These are phyloP conservation scores for Penicillium rolfsii DNA, from an alignment of 2,329 filamentous ascomycete genomes.

Conservation along the genomic window DNA sequence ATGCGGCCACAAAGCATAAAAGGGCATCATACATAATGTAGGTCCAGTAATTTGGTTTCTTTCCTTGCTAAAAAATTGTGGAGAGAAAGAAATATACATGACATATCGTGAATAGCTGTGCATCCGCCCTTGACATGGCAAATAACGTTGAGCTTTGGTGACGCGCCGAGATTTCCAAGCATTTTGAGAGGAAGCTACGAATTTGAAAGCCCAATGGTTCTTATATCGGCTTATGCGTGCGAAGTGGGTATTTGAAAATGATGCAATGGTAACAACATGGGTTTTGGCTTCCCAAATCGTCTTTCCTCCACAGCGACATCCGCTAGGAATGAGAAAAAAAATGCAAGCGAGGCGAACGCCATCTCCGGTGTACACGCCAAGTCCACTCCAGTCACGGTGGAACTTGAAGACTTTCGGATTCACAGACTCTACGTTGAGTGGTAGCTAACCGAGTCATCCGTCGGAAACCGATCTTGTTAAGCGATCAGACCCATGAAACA, in stretches of 20 bases:
- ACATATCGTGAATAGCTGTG: neutral
- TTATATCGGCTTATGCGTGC: neutral
- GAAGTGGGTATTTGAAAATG: neutral
- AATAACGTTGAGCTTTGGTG: neutral
- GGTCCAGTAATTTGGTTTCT: neutral
- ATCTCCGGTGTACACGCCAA: too few relatives aligned
- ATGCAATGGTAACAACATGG: neutral
- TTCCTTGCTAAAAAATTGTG: too few relatives aligned
- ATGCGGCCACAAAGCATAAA: neutral
- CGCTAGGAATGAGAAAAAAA: neutral
- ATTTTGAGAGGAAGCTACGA: neutral
- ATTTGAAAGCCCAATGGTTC: neutral
- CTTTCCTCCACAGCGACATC: too few relatives aligned
- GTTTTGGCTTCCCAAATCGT: neutral
- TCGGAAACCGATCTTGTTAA: neutral
- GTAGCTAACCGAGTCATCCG: neutral
- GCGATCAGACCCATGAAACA: neutral
- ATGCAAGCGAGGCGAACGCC: neutral
- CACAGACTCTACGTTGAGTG: neutral
- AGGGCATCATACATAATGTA: neutral
- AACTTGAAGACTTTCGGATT: neutral
- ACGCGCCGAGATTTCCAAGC: neutral
- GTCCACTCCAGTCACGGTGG: too few relatives aligned
- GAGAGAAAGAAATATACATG: neutral
- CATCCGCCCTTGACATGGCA: neutral